Evolutionary conservation across 1,284 basidiomycete species (phyloP), one percentile per base, ranked within the genome.

Genomic region (Phaffia rhodozyma): DNA sequence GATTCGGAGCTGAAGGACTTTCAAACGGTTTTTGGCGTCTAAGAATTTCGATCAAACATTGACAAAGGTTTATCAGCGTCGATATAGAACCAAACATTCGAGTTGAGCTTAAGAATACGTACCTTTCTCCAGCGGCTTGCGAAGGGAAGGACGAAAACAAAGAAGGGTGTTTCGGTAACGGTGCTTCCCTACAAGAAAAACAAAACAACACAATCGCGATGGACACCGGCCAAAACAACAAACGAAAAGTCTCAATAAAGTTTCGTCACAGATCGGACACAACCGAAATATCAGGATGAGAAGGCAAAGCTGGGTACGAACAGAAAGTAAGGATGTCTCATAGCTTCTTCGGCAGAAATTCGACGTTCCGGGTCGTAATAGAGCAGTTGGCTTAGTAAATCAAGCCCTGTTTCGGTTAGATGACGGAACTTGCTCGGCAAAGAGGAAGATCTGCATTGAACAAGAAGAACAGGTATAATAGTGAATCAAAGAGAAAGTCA

Each of bases 71-170:
- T n/a, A n/a, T n/a, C n/a, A n/a, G n/a, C n/a, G n/a, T n/a, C n/a
- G 25, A 30, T 1, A 23, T 50, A 21, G 13, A 18, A 23, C 29
- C 23, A 52, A 16, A 38, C 21, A 11, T 1, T 9, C 20, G 6
- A 20, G 18, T 20, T 6, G 13, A 25, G 16, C 23, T 25, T 43
- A 32, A 7, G 21, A 21, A 30, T 3, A 80, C 85, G 65, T 71
- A 91, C 91, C 86, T 89, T 77, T 98, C 96, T 27, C 96, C 96
- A 3, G 91, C 91, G n/a, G 96, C 96, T 25, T 87, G 83, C 51
- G 89, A 93, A 21, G 96, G 96, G 75, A 98, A 99, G 1, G 90
- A 94, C 1, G 89, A 85, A 75, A 99, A 98, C 61, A 94, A 78
- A 72, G 97, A 92, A n/a, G 92, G 91, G 74, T 98, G 94, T 71